Evolutionary conservation across 306 rosid species (phyloP), one percentile per base, ranked within the genome.

Genomic region (Casuarina cunninghamiana): DNA sequence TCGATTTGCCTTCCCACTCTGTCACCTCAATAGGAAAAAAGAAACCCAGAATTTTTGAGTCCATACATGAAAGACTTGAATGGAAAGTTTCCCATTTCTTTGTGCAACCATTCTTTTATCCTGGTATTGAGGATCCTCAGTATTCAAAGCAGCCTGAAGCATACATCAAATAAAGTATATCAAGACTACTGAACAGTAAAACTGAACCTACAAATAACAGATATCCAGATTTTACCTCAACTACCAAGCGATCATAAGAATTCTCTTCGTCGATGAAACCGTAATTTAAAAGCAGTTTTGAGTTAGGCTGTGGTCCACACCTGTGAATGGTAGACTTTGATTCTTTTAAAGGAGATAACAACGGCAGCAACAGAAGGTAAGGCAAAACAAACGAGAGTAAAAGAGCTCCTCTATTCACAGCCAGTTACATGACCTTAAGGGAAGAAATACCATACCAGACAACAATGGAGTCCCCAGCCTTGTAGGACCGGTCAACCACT

Each of bases 291-390:
- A 93, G 97, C 79, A 95, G 80, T 84, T 85, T 95, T 49, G 97
- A 76, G 84, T 95, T 95, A 85, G 99, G 97, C 78, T 95, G 99
- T 46, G 99, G 99, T 49, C 99, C 99, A 87, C 99, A 95, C 99
- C 99, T 95, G 90, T 73, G 82, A 61, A 74, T 43, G 37, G 61
- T 1, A 76, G 81, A 79, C 78, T 83, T 49, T 3, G 69, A 43
- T 69, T 61, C 69, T 81, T 71, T 55, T 53, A 17, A 69, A 70
- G 71, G 21, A 54, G 62, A 32, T 41, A 54, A 65, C 32, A 48
- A 66, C 12, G 69, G 62, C 45, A 67, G 72, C 4, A 66, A 16
- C 65, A 48, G 50, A 74, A 67, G 38, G 75, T 55, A n/a, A 60
- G 37, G 61, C 49, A 35, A 41, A 46, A 62, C 63, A 7, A 54